Evolutionary conservation across 345 rosid genomes (phyloP).

Genomic region (Brassica carinata): DNA sequence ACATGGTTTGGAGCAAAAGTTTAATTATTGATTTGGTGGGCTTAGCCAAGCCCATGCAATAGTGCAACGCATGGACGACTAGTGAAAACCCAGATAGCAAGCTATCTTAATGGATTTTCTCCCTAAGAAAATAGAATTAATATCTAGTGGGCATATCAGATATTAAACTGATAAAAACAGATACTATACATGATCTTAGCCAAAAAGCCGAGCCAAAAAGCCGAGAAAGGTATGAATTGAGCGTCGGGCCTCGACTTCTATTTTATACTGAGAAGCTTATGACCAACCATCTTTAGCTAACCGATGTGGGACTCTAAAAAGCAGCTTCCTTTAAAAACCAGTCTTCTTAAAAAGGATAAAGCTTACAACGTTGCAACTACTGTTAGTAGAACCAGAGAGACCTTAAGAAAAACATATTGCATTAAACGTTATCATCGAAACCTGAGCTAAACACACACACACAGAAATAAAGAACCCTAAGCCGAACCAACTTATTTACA

Average conservation of each 20-base stretch:
- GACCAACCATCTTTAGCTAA: neutral
- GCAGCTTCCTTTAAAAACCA: neutral
- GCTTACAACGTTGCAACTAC: slow-evolving; percentile 24
- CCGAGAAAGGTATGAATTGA: slow-evolving; percentile 54
- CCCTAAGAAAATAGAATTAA: slow-evolving; percentile 35
- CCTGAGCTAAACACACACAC: slow-evolving; percentile 16
- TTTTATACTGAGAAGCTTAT: neutral
- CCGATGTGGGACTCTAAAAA: neutral
- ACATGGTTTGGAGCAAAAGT: neutral
- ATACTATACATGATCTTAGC: slow-evolving; percentile 68
- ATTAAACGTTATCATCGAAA: slow-evolving; percentile 9
- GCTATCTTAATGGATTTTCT: neutral
- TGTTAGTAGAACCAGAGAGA: neutral
- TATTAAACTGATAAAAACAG: slow-evolving; percentile 66
- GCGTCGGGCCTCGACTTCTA: fast-evolving
- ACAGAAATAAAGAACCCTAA: slow-evolving; percentile 3
- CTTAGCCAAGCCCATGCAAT: slow-evolving; percentile 27
- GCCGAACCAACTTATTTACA: slow-evolving; percentile 23
- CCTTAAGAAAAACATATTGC: slow-evolving; percentile 5
- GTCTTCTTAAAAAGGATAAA: neutral
- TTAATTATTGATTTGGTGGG: neutral
- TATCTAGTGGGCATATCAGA: slow-evolving; percentile 43
- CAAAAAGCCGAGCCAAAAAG: slow-evolving; percentile 74
- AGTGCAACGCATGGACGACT: slow-evolving; percentile 35
- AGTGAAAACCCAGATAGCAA: neutral